Conservation (phyloP, 345 rosid species). For the Eucalyptus regnans region DNA sequence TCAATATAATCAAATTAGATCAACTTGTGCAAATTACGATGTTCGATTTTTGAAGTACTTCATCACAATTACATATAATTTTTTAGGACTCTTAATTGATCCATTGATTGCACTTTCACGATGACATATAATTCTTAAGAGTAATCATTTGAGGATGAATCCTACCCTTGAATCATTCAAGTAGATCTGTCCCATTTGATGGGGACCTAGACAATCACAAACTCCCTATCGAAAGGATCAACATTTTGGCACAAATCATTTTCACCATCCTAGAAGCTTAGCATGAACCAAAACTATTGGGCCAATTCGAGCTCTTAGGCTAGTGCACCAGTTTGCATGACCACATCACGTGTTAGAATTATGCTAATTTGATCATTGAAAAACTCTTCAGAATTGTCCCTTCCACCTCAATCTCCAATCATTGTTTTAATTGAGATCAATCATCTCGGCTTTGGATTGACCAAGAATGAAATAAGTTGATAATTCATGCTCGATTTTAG, state of each 20-base stretch:
- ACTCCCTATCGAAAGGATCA: no score
- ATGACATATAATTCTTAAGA: no score
- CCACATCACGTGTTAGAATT: fast-evolving
- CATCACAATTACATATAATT: not conserved
- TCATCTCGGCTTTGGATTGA: fast-evolving
- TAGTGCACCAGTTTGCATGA: not conserved
- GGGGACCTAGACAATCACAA: not conserved
- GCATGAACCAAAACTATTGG: not conserved
- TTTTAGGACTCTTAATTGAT: not conserved
- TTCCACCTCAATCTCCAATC: not conserved
- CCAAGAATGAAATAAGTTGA: fast-evolving
- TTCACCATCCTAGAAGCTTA: not conserved
- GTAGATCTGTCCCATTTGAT: not conserved
- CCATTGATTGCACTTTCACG: not conserved
- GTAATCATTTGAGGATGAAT: not conserved
- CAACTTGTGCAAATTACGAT: not conserved
- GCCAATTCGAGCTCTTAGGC: not conserved
- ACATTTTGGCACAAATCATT: not conserved
- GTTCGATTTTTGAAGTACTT: not conserved
- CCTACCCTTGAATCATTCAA: not conserved
- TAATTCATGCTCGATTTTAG: not conserved
- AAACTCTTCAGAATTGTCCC: not conserved
- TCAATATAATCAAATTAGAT: not conserved
- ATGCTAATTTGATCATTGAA: not conserved
- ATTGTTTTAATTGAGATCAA: not conserved